phyloP scores from a whole-genome alignment of 306 rosid genomes.

The Fagus sylvatica region DNA sequence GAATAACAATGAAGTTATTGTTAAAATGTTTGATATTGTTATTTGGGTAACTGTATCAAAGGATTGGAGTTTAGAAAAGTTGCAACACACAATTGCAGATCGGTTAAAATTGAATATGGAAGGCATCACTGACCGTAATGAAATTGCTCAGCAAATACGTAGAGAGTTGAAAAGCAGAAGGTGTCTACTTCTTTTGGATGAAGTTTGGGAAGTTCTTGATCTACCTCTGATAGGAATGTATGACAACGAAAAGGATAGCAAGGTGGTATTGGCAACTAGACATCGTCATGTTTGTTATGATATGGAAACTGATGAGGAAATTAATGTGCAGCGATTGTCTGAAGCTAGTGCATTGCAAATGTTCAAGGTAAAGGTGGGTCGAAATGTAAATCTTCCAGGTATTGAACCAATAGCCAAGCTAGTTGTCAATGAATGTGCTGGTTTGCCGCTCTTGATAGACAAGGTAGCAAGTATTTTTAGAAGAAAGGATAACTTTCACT shows the following conservation, averaged over 20 bases:
- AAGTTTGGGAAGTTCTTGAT: not conserved
- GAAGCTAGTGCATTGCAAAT: conserved; percentile 30
- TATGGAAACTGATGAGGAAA: not conserved
- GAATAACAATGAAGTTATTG: too few species aligned
- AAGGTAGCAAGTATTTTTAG: conserved; percentile 29
- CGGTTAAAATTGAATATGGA: too few species aligned
- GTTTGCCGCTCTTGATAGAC: conserved; percentile 35
- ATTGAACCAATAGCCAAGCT: conserved; percentile 18
- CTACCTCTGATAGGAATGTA: conserved; percentile 23
- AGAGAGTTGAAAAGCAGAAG: conserved; percentile 5
- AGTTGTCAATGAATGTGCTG: conserved; percentile 24
- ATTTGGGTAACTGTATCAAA: too few species aligned
- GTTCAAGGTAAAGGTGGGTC: conserved; percentile 19
- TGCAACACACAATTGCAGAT: too few species aligned
- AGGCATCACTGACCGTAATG: not conserved
- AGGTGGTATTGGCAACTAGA: conserved; percentile 27
- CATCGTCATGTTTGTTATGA: not conserved
- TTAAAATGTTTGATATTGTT: too few species aligned
- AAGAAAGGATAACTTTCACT: conserved; percentile 11
- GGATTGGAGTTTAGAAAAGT: too few species aligned
- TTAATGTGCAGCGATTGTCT: conserved; percentile 17
- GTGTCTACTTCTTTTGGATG: conserved; percentile 35
- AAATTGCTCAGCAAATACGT: conserved; percentile 21
- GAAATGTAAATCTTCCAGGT: conserved; percentile 2
- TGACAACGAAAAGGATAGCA: conserved; percentile 6